phyloP scores from a whole-genome alignment of 1,284 basidiomycete genomes.

The Neonothopanus nambi region DNA sequence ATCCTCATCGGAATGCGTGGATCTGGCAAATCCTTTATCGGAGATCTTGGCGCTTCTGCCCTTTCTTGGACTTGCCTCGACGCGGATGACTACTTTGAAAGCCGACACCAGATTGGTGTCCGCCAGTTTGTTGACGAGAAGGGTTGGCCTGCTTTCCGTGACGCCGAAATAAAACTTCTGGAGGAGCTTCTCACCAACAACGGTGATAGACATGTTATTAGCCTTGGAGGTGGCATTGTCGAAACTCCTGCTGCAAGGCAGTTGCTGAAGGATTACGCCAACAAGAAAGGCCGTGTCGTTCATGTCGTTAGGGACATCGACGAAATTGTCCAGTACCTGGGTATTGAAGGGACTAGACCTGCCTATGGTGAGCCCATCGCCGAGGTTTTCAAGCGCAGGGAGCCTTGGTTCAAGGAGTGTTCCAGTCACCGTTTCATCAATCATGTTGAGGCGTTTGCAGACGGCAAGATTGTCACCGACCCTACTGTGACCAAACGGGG shows the following conservation, averaged over 20 bases:
- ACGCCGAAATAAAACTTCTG: slow-evolving; percentile 59
- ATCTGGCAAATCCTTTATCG: slow-evolving; percentile 92
- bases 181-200: slow-evolving; percentile 60
- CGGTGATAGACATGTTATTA: slow-evolving; percentile 72
- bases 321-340: slow-evolving; percentile 67
- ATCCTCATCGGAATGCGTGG: slow-evolving; percentile 96
- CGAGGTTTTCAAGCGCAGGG: slow-evolving; percentile 82
- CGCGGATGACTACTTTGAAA: slow-evolving; percentile 82
- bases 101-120: slow-evolving; percentile 63
- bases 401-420: slow-evolving; percentile 89
- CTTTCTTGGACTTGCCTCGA: slow-evolving; percentile 85
- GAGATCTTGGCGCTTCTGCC: slow-evolving; percentile 73
- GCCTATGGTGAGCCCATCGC: slow-evolving; percentile 84
- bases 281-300: slow-evolving; percentile 47
- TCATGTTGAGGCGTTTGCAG: slow-evolving; percentile 48
- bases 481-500: slow-evolving; percentile 18
- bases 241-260: slow-evolving; percentile 80
- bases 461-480: slow-evolving; percentile 16
- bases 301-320: slow-evolving; percentile 44
- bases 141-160: slow-evolving; percentile 80
- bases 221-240: slow-evolving; percentile 95
- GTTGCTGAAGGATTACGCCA: slow-evolving; percentile 69
- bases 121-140: slow-evolving; percentile 77
- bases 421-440: slow-evolving; percentile 87
- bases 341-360: slow-evolving; percentile 75